Evolutionary conservation across 129 eudicot species (phyloP), one percentile per base, ranked within the genome.

Genomic region (Flaveria linearis): DNA sequence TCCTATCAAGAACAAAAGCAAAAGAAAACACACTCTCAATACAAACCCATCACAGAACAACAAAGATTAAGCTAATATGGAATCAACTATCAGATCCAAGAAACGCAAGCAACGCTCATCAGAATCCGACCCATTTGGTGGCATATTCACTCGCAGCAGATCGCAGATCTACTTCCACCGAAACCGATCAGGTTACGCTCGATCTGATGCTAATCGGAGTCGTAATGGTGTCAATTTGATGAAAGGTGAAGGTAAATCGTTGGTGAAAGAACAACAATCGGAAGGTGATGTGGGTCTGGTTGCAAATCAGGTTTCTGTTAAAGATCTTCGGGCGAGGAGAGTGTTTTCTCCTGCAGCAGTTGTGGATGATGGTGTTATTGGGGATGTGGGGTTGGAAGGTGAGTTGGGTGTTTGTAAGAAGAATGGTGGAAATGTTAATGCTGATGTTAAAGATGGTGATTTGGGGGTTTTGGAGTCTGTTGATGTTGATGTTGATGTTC

Each of bases 241-340:
- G 46, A 36, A 36, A 23, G 41, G 25, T n/a, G 66, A 22, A 53
- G 7, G 25, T 10, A 50, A 63, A 14, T 25, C 69, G n/a, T 26
- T 14, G 0, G 45, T 8, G 28, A 66, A 55, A 18, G 50, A 65
- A 51, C 47, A 26, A 70, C 26, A 16, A 8, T 57, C 51, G 11
- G 64, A 50, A 68, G 36, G 1, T 61, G 10, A n/a, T 5, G 7
- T 1, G 41, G 5, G 28, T 46, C 77, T 65, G 0, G 41, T 10
- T 25, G 7, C 71, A 1, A 56, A 39, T 42, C 61, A 41, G 42
- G 17, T 49, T 0, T 57, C 80, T 2, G 77, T 88, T 36, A 85
- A 77, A 63, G 92, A 83, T 75, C 86, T 88, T 9, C 88, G 92
- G 1, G 84, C 89, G 7, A 77, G 81, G 76, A 78, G 87, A 22